Conservation (phyloP, 352 stramenopile genomes). For the Phytophthora cajani region DNA sequence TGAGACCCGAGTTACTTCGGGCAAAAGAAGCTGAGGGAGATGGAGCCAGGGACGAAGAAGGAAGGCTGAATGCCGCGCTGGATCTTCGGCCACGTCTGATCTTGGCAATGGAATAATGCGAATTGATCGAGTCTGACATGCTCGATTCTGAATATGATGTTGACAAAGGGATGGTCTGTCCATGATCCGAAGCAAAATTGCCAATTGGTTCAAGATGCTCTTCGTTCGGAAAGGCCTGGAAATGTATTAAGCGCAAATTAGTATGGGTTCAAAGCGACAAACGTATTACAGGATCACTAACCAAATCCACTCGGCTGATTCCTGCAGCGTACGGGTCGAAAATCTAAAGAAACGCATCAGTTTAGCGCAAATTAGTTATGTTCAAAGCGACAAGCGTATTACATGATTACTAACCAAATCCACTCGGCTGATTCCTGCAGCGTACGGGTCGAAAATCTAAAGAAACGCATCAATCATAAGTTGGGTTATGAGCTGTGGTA, state of each 20-base stretch:
- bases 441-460: conserved; percentile 85
- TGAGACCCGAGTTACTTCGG: conserved; percentile 33
- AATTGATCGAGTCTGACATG: conserved; percentile 55
- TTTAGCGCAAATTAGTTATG: neutral
- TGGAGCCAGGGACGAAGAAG: conserved; percentile 38
- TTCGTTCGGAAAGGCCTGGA: conserved; percentile 79
- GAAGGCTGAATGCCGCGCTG: conserved; percentile 50
- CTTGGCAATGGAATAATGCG: conserved; percentile 75
- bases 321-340: conserved; percentile 80
- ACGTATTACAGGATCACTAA: conserved; percentile 16
- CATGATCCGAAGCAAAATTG: conserved; percentile 70
- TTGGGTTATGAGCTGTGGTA: neutral
- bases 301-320: conserved; percentile 76
- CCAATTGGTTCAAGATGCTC: conserved; percentile 83
- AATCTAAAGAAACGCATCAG: conserved; percentile 44
- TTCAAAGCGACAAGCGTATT: neutral
- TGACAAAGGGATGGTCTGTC: conserved; percentile 71
- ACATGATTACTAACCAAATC: conserved; percentile 49
- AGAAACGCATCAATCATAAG: neutral
- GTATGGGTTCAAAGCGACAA: neutral
- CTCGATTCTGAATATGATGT: conserved; percentile 67
- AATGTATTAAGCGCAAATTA: neutral
- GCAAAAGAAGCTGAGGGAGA: conserved; percentile 35
- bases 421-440: conserved; percentile 71
- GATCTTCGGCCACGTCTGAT: conserved; percentile 64